Conservation (phyloP, 805 yeast species). For the Suhomyces vadensis region DNA sequence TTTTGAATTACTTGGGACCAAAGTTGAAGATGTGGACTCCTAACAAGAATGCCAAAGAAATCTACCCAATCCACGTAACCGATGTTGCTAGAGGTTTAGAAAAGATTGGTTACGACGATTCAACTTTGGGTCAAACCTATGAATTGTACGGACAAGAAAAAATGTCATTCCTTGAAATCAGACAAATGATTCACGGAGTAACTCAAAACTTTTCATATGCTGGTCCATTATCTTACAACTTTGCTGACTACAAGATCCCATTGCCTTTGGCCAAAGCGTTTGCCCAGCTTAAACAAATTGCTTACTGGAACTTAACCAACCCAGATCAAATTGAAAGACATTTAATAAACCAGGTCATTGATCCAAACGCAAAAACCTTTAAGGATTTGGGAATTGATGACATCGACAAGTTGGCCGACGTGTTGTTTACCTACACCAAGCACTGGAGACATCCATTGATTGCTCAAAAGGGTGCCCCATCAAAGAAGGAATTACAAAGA, state of each 20-base stretch:
- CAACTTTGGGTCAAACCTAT: constrained; percentile 72
- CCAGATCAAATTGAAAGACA: constrained; percentile 78
- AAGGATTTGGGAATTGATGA: constrained; percentile 66
- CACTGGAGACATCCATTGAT: constrained; percentile 53
- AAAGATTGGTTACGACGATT: constrained; percentile 76
- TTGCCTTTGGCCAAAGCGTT: constrained; percentile 45
- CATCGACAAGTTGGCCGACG: constrained; percentile 42
- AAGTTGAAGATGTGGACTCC: constrained; percentile 63
- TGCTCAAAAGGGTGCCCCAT: constrained; percentile 45
- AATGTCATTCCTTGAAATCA: constrained; percentile 59
- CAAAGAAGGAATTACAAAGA: constrained; percentile 40
- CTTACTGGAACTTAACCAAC: constrained; percentile 53
- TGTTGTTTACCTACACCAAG: constrained; percentile 46
- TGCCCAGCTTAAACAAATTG: constrained; percentile 44
- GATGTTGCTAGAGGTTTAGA: constrained; percentile 82
- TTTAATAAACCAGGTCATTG: constrained; percentile 63
- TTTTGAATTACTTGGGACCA: constrained; percentile 61
- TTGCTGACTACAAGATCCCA: constrained; percentile 46
- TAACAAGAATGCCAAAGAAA: constrained; percentile 59
- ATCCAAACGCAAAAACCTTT: constrained; percentile 61
- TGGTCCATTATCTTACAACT: constrained; percentile 45
- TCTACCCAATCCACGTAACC: constrained; percentile 70
- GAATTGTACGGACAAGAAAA: constrained; percentile 76
- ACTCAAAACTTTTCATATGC: constrained; percentile 50
- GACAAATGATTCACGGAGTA: constrained; percentile 68